Base-by-base conservation (phyloP, 345 rosid genomes). In the Bruguiera sexangula region DNA sequence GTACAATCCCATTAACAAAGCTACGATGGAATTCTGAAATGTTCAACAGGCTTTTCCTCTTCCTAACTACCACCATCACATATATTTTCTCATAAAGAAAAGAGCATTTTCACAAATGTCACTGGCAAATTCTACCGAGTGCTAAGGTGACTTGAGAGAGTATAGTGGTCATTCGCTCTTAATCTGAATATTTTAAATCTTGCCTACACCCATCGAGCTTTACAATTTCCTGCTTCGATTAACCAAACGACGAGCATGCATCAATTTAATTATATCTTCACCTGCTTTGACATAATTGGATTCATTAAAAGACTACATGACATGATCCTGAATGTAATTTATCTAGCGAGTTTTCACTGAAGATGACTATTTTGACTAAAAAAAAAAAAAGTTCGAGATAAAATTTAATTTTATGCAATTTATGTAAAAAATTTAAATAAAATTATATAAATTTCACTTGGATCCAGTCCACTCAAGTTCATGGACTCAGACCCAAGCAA, bases 111-210 rank as follows among this genome's bases (percentile, higher is more conserved):
- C 48, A 39, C 15, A 39, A 39, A 39, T 11, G 15, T 39, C 48
- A 39, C 48, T 39, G 5, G 15, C 48, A 11, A 39, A 39, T 39
- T 3, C 48, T 37, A 26, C 30, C 65, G 16, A 1, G 56, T 27
- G 37, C 10, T 26, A 1, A 21, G 75, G 63, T 6, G 63, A 54
- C 1, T 8, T 43, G 19, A 69, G 19, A 69, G 69, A 55, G 59
- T 58, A 24, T 65, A 69, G 65, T 51, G 30, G 6, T 7, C n/a
- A 32, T 65, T 72, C 43, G 75, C 20, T 30, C 69, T 65, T 32
- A 26, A 46, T 6, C 65, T 22, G 53, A 32, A 50, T 48, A 20
- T 64, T 72, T 65, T 11, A 72, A 8, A 57, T 24, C 65, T 65
- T 24, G 29, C 50, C 60, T 32, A 7, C 51, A 20, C 4, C 24